Percentiles rank a stretch among this genome's conserved stretches.
Evolutionary conservation across 2,329 filamentous ascomycete species (phyloP).

Genomic region (Anthostomella pinea): DNA sequence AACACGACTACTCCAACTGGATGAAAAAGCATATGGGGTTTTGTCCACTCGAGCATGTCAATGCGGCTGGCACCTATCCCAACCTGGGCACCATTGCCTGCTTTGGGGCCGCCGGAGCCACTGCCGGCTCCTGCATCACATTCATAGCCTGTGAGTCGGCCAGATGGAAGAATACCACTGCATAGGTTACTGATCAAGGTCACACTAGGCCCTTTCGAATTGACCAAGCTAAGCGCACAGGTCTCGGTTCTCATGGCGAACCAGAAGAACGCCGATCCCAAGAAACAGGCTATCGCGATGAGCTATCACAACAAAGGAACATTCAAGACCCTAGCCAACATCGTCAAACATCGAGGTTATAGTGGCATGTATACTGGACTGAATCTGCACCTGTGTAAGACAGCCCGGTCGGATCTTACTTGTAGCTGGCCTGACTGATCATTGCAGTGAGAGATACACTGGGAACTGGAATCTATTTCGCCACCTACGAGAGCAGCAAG

Average conservation of each 20-base stretch:
- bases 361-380: conserved; percentile 78
- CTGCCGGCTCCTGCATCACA: conserved; percentile 76
- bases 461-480: conserved; percentile 83
- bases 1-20: conserved; percentile 69
- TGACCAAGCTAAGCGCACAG: conserved; percentile 86
- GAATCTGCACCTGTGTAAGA: conserved; percentile 70
- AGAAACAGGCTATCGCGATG: conserved; percentile 57
- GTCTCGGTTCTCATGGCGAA: conserved; percentile 75
- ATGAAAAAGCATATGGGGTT: conserved; percentile 64
- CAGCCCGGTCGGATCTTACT: neutral
- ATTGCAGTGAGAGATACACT: conserved; percentile 72
- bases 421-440: too few species aligned
- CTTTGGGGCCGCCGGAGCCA: conserved; percentile 75
- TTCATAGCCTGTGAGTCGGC: conserved; percentile 65
- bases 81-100: conserved; percentile 71
- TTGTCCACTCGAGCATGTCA: conserved; percentile 72
- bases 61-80: conserved; percentile 66
- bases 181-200: conserved; percentile 1
- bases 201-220: conserved; percentile 70
- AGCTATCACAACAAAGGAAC: conserved; percentile 79
- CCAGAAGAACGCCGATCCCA: conserved; percentile 45
- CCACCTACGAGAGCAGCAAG: conserved; percentile 84
- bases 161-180: too few species aligned
- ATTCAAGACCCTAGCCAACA: conserved; percentile 70
- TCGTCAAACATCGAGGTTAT: conserved; percentile 71